phyloP scores from a whole-genome alignment of 2,329 filamentous ascomycete species.

The Calonectria crousiana region DNA sequence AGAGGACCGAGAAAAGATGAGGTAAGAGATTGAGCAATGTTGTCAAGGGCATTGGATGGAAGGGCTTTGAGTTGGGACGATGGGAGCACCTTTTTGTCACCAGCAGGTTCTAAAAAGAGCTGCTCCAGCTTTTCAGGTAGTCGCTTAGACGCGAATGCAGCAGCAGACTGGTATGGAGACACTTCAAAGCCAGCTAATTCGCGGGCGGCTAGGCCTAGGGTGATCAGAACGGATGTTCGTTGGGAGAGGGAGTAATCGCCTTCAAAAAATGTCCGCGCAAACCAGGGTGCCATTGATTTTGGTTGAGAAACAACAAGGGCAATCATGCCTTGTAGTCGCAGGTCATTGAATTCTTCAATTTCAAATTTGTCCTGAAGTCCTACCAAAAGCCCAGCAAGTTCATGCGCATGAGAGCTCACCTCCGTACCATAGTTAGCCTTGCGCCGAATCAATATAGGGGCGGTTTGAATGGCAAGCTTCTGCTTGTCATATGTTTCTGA shows the following conservation, averaged over 20 bases:
- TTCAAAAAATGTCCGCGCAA: slow-evolving; percentile 86
- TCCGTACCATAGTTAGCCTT: slow-evolving; percentile 92
- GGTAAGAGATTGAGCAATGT: slow-evolving; percentile 75
- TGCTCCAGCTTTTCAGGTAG: slow-evolving; percentile 81
- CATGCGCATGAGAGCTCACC: slow-evolving; percentile 84
- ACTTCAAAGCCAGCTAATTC: slow-evolving; percentile 84
- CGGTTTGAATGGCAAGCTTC: slow-evolving; percentile 81
- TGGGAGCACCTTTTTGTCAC: slow-evolving; percentile 33
- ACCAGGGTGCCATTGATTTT: slow-evolving; percentile 83
- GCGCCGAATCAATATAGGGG: slow-evolving; percentile 83
- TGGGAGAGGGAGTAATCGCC: slow-evolving; percentile 93
- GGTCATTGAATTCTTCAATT: slow-evolving; percentile 80
- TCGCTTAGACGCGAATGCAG: slow-evolving; percentile 82
- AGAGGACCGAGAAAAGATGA: slow-evolving; percentile 83
- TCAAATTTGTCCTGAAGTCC: slow-evolving; percentile 90
- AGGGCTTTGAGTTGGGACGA: slow-evolving; percentile 62
- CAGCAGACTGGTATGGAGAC: slow-evolving; percentile 61
- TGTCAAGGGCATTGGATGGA: slow-evolving; percentile 72
- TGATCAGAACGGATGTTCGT: slow-evolving; percentile 83
- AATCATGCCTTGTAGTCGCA: slow-evolving; percentile 84
- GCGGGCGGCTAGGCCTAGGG: slow-evolving; percentile 83
- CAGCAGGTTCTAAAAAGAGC: slow-evolving; percentile 67
- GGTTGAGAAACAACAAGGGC: slow-evolving; percentile 84
- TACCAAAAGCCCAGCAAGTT: slow-evolving; percentile 81
- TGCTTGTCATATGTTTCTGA: slow-evolving; percentile 88